Conservation (phyloP, 192 early-diverging fungal genomes). For the Coemansia sp. region DNA sequence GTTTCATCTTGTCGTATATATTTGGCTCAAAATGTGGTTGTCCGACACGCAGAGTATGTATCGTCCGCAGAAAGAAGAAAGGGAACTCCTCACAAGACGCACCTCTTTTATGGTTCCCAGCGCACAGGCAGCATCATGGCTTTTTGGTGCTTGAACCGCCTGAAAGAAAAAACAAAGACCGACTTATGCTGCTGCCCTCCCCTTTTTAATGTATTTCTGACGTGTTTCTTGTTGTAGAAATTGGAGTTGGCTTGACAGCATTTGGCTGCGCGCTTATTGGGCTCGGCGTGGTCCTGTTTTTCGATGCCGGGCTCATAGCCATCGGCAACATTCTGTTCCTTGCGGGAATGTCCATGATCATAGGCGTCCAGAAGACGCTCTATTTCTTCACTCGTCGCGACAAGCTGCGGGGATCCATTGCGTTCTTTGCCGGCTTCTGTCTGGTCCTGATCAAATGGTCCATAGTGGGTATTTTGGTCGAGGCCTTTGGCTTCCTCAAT, state of each 20-base stretch:
- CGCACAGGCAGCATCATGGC: neutral
- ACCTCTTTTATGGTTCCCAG: neutral
- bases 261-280: slow-evolving; percentile 91
- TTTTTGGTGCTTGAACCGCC: too few relatives aligned
- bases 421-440: slow-evolving; percentile 84
- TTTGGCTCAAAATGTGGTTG: slow-evolving; percentile 59
- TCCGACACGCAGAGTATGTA: slow-evolving; percentile 72
- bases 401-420: slow-evolving; percentile 85
- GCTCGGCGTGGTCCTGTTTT: slow-evolving; percentile 90
- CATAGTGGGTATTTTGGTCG: slow-evolving; percentile 81
- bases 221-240: slow-evolving; percentile 51
- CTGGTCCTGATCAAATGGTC: slow-evolving; percentile 91
- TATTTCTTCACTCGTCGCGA: slow-evolving; percentile 72
- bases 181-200: too few relatives aligned
- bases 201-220: neutral
- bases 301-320: slow-evolving; percentile 91
- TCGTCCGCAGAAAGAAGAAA: neutral
- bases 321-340: slow-evolving; percentile 97
- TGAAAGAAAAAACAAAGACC: too few relatives aligned
- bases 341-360: slow-evolving; percentile 81
- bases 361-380: slow-evolving; percentile 84
- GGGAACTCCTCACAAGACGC: neutral
- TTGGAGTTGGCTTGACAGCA: slow-evolving; percentile 91
- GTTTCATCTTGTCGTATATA: neutral
- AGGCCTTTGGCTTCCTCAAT: slow-evolving; percentile 94